Conservation (phyloP, 306 rosid species). For the Mimosa bimucronata region DNA sequence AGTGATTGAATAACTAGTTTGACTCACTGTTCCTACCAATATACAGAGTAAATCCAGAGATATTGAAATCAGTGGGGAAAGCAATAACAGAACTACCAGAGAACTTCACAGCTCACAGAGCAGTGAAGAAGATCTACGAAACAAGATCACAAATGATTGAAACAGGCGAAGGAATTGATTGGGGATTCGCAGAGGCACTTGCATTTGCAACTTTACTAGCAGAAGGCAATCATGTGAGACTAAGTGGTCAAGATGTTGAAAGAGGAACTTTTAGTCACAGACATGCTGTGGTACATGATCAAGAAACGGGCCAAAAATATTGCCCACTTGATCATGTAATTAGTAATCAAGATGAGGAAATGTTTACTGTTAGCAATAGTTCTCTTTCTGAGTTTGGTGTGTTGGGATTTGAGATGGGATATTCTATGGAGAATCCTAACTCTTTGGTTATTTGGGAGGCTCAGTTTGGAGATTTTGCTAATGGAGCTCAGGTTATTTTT, state of each 20-base stretch:
- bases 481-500: conserved; percentile 95
- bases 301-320: conserved; percentile 69
- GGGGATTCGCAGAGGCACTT: conserved; percentile 97
- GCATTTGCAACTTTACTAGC: conserved; percentile 85
- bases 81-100: conserved; percentile 81
- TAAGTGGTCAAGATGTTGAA: conserved; percentile 97
- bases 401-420: conserved; percentile 95
- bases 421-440: conserved; percentile 95
- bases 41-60: conserved; percentile 83
- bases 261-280: conserved; percentile 98
- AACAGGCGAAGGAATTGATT: conserved; percentile 85
- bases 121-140: conserved; percentile 86
- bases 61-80: conserved; percentile 82
- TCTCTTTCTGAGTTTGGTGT: conserved; percentile 97
- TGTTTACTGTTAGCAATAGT: conserved; percentile 98
- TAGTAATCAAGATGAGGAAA: conserved; percentile 76
- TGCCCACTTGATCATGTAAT: conserved; percentile 82
- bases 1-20: neutral
- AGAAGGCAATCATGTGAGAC: conserved; percentile 88
- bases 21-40: neutral
- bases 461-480: conserved; percentile 94
- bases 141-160: conserved; percentile 85
- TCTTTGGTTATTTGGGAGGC: conserved; percentile 98
- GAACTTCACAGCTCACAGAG: conserved; percentile 76
- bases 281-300: conserved; percentile 90